Evolutionary conservation across 176 grass and related monocot genomes (phyloP).

Genomic region (Urochloa ruziziensis): DNA sequence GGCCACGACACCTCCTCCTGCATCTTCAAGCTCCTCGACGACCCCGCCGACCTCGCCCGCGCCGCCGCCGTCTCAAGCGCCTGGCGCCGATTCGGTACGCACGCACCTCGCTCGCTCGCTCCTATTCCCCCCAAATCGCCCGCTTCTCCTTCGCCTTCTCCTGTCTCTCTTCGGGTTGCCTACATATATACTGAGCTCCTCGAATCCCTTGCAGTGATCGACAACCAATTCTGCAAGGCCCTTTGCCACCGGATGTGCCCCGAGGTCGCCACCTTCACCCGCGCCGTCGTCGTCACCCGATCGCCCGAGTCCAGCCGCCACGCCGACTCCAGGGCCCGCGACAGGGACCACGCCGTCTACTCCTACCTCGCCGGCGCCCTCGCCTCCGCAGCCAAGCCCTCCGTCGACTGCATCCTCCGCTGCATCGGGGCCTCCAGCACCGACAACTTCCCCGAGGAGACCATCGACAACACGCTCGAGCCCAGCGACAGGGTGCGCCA

Average conservation of each 20-base stretch:
- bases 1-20: conserved; percentile 50
- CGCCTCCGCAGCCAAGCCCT: conserved; percentile 23
- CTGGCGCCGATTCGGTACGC: conserved; percentile 66
- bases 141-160: no score
- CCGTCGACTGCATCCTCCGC: conserved; percentile 45
- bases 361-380: conserved; percentile 51
- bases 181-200: neutral
- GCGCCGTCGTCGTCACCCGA: conserved; percentile 33
- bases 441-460: conserved; percentile 82
- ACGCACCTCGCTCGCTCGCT: no score
- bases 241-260: conserved; percentile 54
- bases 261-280: conserved; percentile 52
- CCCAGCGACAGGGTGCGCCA: conserved; percentile 21
- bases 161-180: neutral
- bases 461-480: conserved; percentile 69
- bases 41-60: conserved; percentile 67
- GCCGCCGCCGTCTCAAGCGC: conserved; percentile 60
- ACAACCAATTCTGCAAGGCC: conserved; percentile 58
- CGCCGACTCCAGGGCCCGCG: conserved; percentile 13
- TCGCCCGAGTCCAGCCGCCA: conserved; percentile 50
- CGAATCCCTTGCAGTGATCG: conserved; percentile 38
- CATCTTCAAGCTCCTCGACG: conserved; percentile 47
- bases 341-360: conserved; percentile 59
- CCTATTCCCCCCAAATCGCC: no score
- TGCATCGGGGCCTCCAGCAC: conserved; percentile 85